A percentile compares a stretch with the other conserved stretches of the same genome.
phyloP scores from a whole-genome alignment of 306 rosid genomes.

The Nissolia schottii region DNA sequence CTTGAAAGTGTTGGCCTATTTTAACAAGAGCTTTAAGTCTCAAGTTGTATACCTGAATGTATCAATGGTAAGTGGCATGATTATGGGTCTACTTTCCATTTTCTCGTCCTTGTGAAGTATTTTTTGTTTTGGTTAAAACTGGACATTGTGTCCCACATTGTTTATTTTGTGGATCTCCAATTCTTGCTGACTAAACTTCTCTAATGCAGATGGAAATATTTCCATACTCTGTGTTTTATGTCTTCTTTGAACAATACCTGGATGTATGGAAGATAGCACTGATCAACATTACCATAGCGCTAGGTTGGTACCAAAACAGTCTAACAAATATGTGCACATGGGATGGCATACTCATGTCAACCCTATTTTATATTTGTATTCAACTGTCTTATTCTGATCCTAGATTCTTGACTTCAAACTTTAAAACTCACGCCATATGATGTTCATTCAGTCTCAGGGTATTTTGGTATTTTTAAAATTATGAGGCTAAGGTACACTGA shows the following conservation, averaged over 20 bases:
- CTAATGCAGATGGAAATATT: constrained; percentile 84
- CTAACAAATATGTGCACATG: neutral
- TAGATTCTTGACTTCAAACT: constrained; percentile 13
- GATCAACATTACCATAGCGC: constrained; percentile 68
- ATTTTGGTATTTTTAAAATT: too few species aligned
- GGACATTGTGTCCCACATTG: neutral
- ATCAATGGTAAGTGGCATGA: neutral
- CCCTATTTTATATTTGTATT: neutral
- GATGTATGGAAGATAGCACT: constrained; percentile 82
- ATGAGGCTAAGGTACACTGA: too few species aligned
- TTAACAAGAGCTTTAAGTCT: constrained; percentile 7
- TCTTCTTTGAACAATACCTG: constrained; percentile 95
- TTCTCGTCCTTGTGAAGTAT: constrained; percentile 12
- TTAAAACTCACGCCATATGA: neutral
- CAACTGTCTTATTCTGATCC: neutral
- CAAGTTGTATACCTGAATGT: neutral
- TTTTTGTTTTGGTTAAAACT: constrained; percentile 17
- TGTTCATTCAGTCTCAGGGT: too few species aligned
- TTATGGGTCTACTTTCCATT: neutral
- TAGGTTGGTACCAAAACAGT: constrained; percentile 55
- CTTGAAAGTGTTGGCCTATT: neutral
- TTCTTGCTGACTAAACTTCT: constrained; percentile 32
- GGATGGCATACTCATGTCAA: neutral
- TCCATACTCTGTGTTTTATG: constrained; percentile 95
- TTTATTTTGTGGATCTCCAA: constrained; percentile 21